Evolutionary conservation across 2,329 filamentous ascomycete species (phyloP).

Genomic region (Clonostachys solani): DNA sequence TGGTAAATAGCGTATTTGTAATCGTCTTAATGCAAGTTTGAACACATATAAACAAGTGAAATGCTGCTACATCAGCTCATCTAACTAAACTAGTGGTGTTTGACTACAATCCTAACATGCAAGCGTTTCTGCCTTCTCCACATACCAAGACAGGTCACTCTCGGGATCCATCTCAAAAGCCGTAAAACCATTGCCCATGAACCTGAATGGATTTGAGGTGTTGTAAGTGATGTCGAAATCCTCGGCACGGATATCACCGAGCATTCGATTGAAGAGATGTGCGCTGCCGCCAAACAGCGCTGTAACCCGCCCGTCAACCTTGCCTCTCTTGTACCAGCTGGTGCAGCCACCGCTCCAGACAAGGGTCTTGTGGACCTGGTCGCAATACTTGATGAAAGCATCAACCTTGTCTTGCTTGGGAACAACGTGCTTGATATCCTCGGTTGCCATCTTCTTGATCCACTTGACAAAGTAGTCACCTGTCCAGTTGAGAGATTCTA

Average conservation of each 20-base stretch:
- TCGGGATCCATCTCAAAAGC: conserved; percentile 30
- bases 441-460: conserved; percentile 44
- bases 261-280: conserved; percentile 48
- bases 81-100: no score
- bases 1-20: no score
- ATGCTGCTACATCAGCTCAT: no score
- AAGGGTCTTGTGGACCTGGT: conserved; percentile 47
- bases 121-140: no score
- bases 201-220: conserved; percentile 17
- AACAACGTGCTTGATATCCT: conserved; percentile 40
- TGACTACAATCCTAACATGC: no score
- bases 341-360: conserved; percentile 41
- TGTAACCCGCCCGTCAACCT: conserved; percentile 36
- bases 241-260: conserved; percentile 43
- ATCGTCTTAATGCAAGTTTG: no score
- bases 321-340: conserved; percentile 48
- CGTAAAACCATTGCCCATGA: conserved; percentile 50
- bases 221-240: conserved; percentile 34
- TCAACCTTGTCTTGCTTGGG: conserved; percentile 40
- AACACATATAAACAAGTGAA: no score
- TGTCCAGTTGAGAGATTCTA: conserved; percentile 46
- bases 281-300: conserved; percentile 46
- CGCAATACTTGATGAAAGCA: conserved; percentile 45
- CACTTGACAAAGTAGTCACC: conserved; percentile 44
- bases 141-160: no score